These are phyloP conservation scores for Neurospora sp. DNA, from an alignment of 495 filamentous ascomycete genomes.

Conservation along the genomic window DNA sequence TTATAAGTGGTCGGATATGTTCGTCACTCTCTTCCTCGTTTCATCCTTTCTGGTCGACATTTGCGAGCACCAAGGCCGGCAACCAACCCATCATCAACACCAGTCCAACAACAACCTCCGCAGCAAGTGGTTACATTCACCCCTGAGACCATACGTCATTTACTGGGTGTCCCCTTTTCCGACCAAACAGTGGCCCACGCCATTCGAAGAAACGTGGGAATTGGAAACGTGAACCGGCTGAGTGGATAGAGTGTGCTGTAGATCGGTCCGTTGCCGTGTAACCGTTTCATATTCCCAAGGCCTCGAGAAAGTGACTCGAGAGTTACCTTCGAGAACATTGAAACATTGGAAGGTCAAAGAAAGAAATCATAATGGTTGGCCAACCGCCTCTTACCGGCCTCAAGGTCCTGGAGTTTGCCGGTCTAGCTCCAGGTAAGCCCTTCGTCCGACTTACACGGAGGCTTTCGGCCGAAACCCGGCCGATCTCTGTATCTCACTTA, in stretches of 20 bases:
- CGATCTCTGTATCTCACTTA: not conserved
- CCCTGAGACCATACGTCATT: not conserved
- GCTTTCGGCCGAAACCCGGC: not conserved
- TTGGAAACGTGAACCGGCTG: not conserved
- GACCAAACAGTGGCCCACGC: not conserved
- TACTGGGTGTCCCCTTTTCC: not conserved
- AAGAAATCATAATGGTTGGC: conserved; percentile 25
- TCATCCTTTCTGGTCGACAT: not conserved
- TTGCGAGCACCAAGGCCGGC: not conserved
- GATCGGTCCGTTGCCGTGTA: not conserved
- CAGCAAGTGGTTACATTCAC: not conserved
- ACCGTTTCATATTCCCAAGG: not conserved
- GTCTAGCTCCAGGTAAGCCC: conserved; percentile 68
- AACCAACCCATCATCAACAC: not conserved
- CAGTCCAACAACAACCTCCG: not conserved
- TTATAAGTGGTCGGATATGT: not conserved
- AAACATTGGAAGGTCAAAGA: not conserved
- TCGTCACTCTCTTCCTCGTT: not conserved
- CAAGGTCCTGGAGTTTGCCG: conserved; percentile 81
- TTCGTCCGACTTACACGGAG: not conserved
- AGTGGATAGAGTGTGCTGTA: not conserved
- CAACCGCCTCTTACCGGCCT: conserved; percentile 61
- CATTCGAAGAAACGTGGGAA: not conserved
- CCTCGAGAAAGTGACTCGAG: not conserved
- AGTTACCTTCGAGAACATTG: not conserved